Conservation (phyloP, 345 rosid species). For the Populus deltoides region DNA sequence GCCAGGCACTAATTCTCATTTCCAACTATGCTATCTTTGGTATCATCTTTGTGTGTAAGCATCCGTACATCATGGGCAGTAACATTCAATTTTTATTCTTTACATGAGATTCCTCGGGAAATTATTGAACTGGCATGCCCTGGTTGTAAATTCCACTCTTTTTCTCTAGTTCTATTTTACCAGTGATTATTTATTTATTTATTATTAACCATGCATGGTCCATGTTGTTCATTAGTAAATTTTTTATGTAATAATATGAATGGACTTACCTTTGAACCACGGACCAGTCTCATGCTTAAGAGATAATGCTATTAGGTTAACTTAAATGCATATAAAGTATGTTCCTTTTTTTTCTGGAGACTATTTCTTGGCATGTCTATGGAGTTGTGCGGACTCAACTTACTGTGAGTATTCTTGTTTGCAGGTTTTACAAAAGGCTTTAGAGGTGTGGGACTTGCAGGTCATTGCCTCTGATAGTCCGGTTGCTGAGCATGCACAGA, state of each 20-base stretch:
- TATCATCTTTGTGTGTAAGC: not conserved
- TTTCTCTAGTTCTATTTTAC: not conserved
- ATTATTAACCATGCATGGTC: not conserved
- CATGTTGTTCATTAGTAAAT: not conserved
- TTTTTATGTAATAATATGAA: not conserved
- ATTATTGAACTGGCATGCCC: not conserved
- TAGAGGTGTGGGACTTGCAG: slow-evolving; percentile 88
- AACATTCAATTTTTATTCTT: not conserved
- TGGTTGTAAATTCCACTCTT: not conserved
- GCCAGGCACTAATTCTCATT: not conserved
- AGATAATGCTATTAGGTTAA: not conserved
- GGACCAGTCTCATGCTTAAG: not conserved
- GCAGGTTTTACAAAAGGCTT: slow-evolving; percentile 90
- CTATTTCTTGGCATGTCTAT: slow-evolving; percentile 12
- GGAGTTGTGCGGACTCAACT: slow-evolving; percentile 3
- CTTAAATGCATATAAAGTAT: slow-evolving; percentile 4
- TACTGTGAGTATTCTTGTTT: slow-evolving; percentile 8
- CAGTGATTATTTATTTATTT: not conserved
- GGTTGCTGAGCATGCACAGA: slow-evolving; percentile 84
- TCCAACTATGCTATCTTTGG: not conserved
- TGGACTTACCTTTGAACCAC: not conserved
- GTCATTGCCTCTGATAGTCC: slow-evolving; percentile 90
- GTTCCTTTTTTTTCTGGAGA: not conserved
- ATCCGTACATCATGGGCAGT: not conserved
- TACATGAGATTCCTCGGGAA: not conserved